Evolutionary conservation across 2,329 filamentous ascomycete species (phyloP).

Genomic region (Aspergillus puulaauensis): DNA sequence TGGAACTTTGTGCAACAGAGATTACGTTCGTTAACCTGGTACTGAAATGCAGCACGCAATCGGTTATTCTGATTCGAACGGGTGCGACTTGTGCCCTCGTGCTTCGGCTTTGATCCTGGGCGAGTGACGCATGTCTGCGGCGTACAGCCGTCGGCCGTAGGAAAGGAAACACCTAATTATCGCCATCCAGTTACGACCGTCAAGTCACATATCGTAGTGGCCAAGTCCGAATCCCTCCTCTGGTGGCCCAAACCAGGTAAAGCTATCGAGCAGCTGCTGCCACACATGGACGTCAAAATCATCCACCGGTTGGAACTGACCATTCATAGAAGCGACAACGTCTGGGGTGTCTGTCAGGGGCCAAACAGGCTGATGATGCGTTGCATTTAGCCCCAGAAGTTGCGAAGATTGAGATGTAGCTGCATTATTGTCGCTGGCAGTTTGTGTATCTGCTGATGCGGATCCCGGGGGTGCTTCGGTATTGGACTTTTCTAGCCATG

Average conservation of each 20-base stretch:
- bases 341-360: not conserved
- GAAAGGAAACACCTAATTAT: not conserved
- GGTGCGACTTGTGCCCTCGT: too few relatives aligned
- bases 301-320: not conserved
- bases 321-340: not conserved
- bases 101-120: too few relatives aligned
- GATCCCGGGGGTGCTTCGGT: not conserved
- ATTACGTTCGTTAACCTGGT: too few relatives aligned
- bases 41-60: too few relatives aligned
- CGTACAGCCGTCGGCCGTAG: too few relatives aligned
- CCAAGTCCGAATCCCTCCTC: not conserved
- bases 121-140: too few relatives aligned
- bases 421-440: not conserved
- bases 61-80: too few relatives aligned
- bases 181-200: not conserved
- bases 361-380: not conserved
- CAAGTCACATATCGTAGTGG: not conserved
- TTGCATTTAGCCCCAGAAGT: not conserved
- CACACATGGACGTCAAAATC: not conserved
- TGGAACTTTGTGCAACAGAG: too few relatives aligned
- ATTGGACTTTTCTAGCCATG: conserved; percentile 8
- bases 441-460: not conserved
- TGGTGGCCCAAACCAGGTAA: conserved; percentile 5
- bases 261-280: conserved; percentile 5
- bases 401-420: not conserved